Conservation (phyloP, 371 early-diverging fungal species). For the Thermomucor indicae-seudaticae region DNA sequence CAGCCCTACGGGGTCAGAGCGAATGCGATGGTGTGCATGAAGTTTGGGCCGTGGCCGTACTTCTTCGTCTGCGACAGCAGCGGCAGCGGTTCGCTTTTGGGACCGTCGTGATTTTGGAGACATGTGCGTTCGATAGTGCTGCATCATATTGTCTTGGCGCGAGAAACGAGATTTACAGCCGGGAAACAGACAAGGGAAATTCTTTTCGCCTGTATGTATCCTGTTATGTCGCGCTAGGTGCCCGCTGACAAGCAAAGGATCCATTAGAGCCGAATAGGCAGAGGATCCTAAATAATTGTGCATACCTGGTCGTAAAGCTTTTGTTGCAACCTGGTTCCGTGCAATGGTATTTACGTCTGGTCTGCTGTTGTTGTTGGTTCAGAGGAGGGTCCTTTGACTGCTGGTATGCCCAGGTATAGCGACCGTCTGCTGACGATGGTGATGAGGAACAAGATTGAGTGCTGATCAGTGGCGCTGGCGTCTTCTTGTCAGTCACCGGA, state of each 20-base stretch:
- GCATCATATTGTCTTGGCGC: conserved; percentile 90
- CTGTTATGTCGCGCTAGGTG: conserved; percentile 87
- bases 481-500: no score
- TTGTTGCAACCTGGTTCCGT: conserved; percentile 40
- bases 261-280: not conserved
- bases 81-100: conserved; percentile 21
- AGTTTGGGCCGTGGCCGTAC: conserved; percentile 27
- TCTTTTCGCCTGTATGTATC: conserved; percentile 92
- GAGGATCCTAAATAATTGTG: not conserved
- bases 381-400: not conserved
- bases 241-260: conserved; percentile 46
- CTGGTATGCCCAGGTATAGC: not conserved
- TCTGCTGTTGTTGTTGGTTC: not conserved
- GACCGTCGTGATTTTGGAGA: conserved; percentile 68
- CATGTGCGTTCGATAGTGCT: conserved; percentile 83
- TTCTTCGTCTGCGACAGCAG: conserved; percentile 2
- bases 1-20: conserved; percentile 28
- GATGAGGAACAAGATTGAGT: not conserved
- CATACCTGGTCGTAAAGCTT: conserved; percentile 47
- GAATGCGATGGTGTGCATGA: conserved; percentile 41
- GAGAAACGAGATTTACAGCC: conserved; percentile 83
- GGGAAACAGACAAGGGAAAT: conserved; percentile 77
- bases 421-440: not conserved
- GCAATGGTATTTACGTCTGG: conserved; percentile 41
- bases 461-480: no score